Conservation (phyloP, 1,284 basidiomycete genomes). For the Somion occarium region DNA sequence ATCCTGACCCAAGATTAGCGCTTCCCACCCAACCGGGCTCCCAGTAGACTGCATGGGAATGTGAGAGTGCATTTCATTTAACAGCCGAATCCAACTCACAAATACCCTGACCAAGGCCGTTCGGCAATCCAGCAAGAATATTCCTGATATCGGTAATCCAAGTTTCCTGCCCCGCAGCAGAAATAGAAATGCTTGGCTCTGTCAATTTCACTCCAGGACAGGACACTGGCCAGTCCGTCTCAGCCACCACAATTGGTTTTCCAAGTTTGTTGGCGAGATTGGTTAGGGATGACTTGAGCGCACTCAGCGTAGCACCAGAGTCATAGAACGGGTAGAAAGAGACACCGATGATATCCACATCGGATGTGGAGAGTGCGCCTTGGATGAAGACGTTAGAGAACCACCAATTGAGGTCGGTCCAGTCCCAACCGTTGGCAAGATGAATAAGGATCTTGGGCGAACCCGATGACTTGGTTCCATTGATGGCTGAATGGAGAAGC, state of each 20-base stretch:
- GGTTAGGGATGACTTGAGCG: constrained; percentile 46
- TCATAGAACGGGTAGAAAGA: constrained; percentile 65
- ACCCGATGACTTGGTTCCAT: constrained; percentile 41
- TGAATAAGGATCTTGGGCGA: constrained; percentile 53
- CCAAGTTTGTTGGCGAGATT: constrained; percentile 42
- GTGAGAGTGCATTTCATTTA: constrained; percentile 18
- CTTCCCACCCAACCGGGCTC: constrained; percentile 63
- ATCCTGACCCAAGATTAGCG: constrained; percentile 49
- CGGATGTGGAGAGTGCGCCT: constrained; percentile 43
- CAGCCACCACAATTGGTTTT: constrained; percentile 58
- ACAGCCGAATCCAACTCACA: constrained; percentile 15
- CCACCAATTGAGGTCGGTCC: constrained; percentile 40
- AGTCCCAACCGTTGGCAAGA: constrained; percentile 62
- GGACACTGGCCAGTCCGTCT: constrained; percentile 58
- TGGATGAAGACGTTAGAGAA: constrained; percentile 48
- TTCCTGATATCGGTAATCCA: constrained; percentile 50
- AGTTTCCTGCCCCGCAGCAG: constrained; percentile 46
- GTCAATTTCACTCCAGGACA: constrained; percentile 46
- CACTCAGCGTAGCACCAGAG: constrained; percentile 47
- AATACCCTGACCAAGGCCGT: constrained; percentile 39
- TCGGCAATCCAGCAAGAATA: constrained; percentile 41
- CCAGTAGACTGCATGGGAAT: constrained; percentile 54
- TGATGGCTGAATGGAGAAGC: constrained; percentile 53
- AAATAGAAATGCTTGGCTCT: constrained; percentile 44
- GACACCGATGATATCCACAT: constrained; percentile 59